Base-by-base conservation (phyloP, 352 stramenopile species). In the Phytopythium litorale region DNA sequence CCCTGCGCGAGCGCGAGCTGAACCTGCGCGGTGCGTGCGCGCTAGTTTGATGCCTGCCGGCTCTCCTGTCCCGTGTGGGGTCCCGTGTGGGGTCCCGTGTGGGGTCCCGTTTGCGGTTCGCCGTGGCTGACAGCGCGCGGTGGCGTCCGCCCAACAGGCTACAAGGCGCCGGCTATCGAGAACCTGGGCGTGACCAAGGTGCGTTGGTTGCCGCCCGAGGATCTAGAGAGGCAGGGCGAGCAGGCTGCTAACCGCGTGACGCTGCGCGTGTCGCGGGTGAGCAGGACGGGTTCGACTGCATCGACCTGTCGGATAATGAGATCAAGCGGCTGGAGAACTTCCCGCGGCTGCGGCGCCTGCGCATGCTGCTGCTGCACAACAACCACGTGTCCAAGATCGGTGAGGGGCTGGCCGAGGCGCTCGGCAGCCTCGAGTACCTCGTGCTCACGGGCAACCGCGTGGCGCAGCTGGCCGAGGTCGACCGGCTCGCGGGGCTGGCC, bases 281-380 rank as follows among this genome's bases (percentile, higher is more conserved):
- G 28, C 60, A 97, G 87, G 91, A 98, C 67, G 87, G 91, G 18
- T 98, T 97, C 58, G 94, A 98, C 73, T 97, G 89, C 66, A 89
- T 98, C 43, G 94, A 98, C 63, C 74, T 98, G 33, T 96, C 86
- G 64, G 94, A 98, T 72, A 98, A 98, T 68, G 91, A 98, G 66
- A 94, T 98, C 62, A 96, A 96, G 70, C 97, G 92, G 70, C 73
- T 98, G 2, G 94, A 98, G 72, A 98, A 98, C 79, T 98, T 98
- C 59, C 92, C 92, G 52, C 73, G 84, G 4, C 80, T 97, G 58
- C 77, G 77, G 37, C 79, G 92, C 18, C 73, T 98, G 51, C 90
- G 85, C n/a, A 97, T 94, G 78, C 69, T 98, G 61, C 71, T 98
- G 38, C 67, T 98, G 46, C 84, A 96, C 70, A 98, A 98, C 79